phyloP scores from a whole-genome alignment of 78 protist genomes.

The Tieghemostelium lacteum region DNA sequence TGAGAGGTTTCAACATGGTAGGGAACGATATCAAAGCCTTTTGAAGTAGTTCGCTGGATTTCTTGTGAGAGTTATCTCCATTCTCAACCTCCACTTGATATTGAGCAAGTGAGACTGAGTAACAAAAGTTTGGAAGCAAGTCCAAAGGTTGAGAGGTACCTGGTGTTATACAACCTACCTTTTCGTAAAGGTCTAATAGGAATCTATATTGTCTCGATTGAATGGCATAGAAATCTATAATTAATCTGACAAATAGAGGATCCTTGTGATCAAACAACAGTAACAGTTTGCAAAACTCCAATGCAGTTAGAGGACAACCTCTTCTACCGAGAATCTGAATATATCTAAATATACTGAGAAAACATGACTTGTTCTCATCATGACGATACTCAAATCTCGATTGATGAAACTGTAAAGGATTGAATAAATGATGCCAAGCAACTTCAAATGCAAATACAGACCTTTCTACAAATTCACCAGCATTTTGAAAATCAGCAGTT shows the following conservation, averaged over 20 bases:
- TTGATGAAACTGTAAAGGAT: constrained; percentile 36
- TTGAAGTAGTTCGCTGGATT: background rate
- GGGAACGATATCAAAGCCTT: constrained; percentile 74
- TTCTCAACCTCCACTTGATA: constrained; percentile 11
- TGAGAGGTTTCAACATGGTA: constrained; percentile 45
- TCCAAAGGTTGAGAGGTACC: background rate
- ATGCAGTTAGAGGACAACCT: constrained; percentile 71
- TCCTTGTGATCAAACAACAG: constrained; percentile 51
- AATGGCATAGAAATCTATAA: constrained; percentile 78
- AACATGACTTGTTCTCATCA: constrained; percentile 60
- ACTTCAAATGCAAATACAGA: constrained; percentile 79
- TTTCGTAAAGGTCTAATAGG: constrained; percentile 9
- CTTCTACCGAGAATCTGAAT: constrained; percentile 79
- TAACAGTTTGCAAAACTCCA: constrained; percentile 71
- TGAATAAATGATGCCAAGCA: constrained; percentile 53
- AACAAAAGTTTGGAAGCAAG: constrained; percentile 75
- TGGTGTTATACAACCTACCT: constrained; percentile 16
- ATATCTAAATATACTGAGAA: constrained; percentile 68
- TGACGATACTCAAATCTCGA: constrained; percentile 68
- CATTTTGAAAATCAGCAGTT: constrained; percentile 63
- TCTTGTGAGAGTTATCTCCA: background rate
- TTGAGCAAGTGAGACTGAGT: constrained; percentile 31
- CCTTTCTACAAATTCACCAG: constrained; percentile 76
- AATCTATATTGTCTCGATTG: constrained; percentile 62
- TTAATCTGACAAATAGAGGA: constrained; percentile 69